Evolutionary conservation across 139 green algal species (phyloP), one percentile per base, ranked within the genome.

Genomic region (Micractinium sp.): DNA sequence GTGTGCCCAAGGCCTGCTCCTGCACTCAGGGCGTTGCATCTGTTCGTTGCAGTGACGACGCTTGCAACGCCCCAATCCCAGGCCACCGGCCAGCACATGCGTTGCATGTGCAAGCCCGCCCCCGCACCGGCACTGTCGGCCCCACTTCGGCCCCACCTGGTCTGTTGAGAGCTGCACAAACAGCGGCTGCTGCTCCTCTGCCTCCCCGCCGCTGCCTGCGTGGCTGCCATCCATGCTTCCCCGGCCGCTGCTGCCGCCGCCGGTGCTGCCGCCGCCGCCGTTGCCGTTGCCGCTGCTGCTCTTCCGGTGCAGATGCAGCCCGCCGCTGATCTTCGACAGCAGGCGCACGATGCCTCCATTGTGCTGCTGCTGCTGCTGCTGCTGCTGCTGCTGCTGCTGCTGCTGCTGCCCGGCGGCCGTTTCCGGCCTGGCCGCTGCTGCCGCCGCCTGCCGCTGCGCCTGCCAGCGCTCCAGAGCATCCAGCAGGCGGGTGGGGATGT

Each of bases 101-200:
- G 63, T 27, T 71, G 63, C 63, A 31, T 71, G 63, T 27, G 63
- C 63, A 71, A 31, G 1, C 25, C 67, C 67, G 25, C 23, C 47
- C 47, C 47, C 66, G 66, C 66, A 73, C n/a, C 12, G 2, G 74
- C 74, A 80, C 3, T 25, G 47, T 9, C 47, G 47, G 47, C 47
- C 1, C 71, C 27, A 27, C 5, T 53, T 18, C 13, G 2, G 25
- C 25, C 12, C 27, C 47, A 93, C 92, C 87, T 96, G 94, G 67
- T 97, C 95, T 27, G 95, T 97, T 4, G 93, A 96, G 0, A 97
- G n/a, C 60, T 97, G 95, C n/a, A 97, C 92, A 25, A 97, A 71
- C 19, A 97, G 83, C 25, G 94, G 93, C 81, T 69, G n/a, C 36
- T 35, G 61, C 77, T 38, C 23, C n/a, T 20, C 14, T 1, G n/a